Conservation (phyloP, 495 filamentous ascomycete genomes). For the Penicillium cinerascens region DNA sequence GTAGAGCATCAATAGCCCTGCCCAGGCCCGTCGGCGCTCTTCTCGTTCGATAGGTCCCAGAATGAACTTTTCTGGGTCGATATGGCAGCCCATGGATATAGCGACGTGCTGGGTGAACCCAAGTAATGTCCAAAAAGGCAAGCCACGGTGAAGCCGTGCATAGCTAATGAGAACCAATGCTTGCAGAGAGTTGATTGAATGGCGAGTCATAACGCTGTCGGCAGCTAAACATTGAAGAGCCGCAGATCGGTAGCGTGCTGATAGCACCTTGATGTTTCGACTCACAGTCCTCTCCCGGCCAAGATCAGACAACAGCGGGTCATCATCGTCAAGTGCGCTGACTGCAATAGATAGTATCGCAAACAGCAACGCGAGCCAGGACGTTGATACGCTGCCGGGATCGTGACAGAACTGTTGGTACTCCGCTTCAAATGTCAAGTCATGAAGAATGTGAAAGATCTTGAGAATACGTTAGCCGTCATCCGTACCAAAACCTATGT, state of each 20-base stretch:
- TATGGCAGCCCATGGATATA: conserved; percentile 46
- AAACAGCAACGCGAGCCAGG: conserved; percentile 47
- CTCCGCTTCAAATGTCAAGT: conserved; percentile 46
- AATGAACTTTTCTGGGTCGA: conserved; percentile 42
- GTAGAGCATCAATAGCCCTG: conserved; percentile 43
- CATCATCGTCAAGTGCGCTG: conserved; percentile 43
- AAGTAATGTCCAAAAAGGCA: conserved; percentile 40
- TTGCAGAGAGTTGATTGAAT: conserved; percentile 47
- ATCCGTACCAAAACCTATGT: background rate
- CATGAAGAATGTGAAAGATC: conserved; percentile 46
- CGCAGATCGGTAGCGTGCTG: conserved; percentile 42
- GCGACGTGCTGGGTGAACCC: conserved; percentile 48
- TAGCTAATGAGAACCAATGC: conserved; percentile 44
- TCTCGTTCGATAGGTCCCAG: conserved; percentile 44
- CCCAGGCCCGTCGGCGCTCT: conserved; percentile 46
- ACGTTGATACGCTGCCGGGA: conserved; percentile 34
- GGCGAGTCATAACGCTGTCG: conserved; percentile 40
- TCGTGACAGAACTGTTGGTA: conserved; percentile 45
- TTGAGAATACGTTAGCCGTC: conserved; percentile 3
- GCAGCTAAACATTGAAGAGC: conserved; percentile 43
- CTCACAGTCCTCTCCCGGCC: conserved; percentile 39
- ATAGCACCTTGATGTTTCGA: conserved; percentile 40
- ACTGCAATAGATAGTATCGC: conserved; percentile 42
- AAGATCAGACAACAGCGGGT: conserved; percentile 39
- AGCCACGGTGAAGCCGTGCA: conserved; percentile 38